Percentiles rank a stretch among this genome's conserved stretches.
Conservation (phyloP, 1,139 yeast genomes). For the Ashbya aceris region DNA sequence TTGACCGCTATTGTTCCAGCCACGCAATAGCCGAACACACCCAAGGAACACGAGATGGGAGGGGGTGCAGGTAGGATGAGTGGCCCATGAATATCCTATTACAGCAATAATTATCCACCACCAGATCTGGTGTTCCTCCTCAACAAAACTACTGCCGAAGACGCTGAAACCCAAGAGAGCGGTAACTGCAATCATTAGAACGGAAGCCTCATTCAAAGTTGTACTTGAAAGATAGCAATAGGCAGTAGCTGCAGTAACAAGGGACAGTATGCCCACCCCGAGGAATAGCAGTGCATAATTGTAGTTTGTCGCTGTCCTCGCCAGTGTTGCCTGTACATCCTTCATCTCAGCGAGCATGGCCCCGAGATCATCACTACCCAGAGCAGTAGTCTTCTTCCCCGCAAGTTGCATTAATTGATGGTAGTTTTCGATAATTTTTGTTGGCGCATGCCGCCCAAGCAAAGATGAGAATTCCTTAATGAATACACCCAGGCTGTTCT, state of each 20-base stretch:
- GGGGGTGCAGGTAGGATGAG: constrained; percentile 5
- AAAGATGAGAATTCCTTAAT: constrained; percentile 47
- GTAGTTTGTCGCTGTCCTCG: constrained; percentile 69
- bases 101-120: constrained; percentile 49
- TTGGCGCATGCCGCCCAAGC: constrained; percentile 38
- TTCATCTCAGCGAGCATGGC: constrained; percentile 36
- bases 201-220: constrained; percentile 5
- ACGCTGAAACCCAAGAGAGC: constrained; percentile 35
- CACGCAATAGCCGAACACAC: constrained; percentile 54
- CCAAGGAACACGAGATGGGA: constrained; percentile 29
- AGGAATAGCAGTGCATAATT: constrained; percentile 40
- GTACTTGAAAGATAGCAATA: constrained; percentile 6
- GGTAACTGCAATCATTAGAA: constrained; percentile 18
- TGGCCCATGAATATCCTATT: constrained; percentile 8
- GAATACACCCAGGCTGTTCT: constrained; percentile 71
- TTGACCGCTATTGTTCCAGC: constrained; percentile 91
- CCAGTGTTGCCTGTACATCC: constrained; percentile 45
- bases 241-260: constrained; percentile 26
- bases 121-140: constrained; percentile 96
- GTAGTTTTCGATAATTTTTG: constrained; percentile 47
- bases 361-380: constrained; percentile 15
- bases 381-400: constrained; percentile 5
- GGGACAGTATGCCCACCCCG: constrained; percentile 38
- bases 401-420: constrained; percentile 41
- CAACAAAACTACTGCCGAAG: constrained; percentile 89